A percentile compares a stretch with the other conserved stretches of the same genome.
Conservation (phyloP, 2,329 filamentous ascomycete genomes). For the Chaetomium globosum region DNA sequence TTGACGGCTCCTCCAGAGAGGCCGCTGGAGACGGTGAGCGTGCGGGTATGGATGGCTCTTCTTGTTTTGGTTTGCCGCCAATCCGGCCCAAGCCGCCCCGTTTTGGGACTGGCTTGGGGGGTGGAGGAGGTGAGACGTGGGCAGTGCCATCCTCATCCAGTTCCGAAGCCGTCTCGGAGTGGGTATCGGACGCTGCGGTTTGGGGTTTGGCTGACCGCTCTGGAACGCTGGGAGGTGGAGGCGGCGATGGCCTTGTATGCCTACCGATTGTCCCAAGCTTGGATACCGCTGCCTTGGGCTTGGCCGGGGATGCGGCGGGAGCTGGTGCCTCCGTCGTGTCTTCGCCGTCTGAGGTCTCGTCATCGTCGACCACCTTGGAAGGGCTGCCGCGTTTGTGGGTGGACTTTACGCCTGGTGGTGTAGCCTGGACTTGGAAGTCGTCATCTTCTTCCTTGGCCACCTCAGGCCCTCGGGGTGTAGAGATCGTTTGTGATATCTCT, state of each 20-base stretch:
- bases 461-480: slow-evolving; percentile 30
- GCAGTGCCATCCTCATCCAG: slow-evolving; percentile 12
- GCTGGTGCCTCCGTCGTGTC: slow-evolving; percentile 34
- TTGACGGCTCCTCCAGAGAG: slow-evolving; percentile 10
- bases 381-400: slow-evolving; percentile 34
- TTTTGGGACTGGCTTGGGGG: slow-evolving; percentile 36
- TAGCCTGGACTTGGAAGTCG: slow-evolving; percentile 56
- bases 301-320: slow-evolving; percentile 10
- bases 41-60: slow-evolving; percentile 33
- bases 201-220: slow-evolving; percentile 26
- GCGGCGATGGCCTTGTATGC: slow-evolving; percentile 40
- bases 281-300: slow-evolving; percentile 18
- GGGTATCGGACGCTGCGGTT: slow-evolving; percentile 20
- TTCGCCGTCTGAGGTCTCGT: slow-evolving; percentile 44
- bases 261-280: slow-evolving; percentile 45
- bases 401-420: slow-evolving; percentile 45
- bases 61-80: slow-evolving; percentile 38
- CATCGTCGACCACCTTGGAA: slow-evolving; percentile 20
- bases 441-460: slow-evolving; percentile 45
- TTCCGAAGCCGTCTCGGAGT: slow-evolving; percentile 51
- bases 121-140: slow-evolving; percentile 32
- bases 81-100: slow-evolving; percentile 48
- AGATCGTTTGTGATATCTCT: slow-evolving; percentile 26
- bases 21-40: slow-evolving; percentile 24
- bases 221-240: slow-evolving; percentile 37